Conservation (phyloP, 2,329 filamentous ascomycete genomes). For the Orbilia ellipsospora region DNA sequence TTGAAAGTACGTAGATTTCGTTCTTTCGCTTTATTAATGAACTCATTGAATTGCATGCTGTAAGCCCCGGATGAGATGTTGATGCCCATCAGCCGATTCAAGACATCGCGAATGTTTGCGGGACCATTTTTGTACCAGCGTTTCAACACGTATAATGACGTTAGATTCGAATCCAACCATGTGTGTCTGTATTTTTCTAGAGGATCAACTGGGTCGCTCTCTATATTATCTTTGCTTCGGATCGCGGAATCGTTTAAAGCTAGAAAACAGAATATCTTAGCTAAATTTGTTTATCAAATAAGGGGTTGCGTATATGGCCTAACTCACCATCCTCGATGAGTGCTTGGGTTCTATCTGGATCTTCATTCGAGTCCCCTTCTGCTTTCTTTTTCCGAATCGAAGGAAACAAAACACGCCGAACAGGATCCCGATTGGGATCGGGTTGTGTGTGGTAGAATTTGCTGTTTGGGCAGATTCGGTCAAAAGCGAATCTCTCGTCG, state of each 20-base stretch:
- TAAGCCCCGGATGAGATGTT: conserved; percentile 44
- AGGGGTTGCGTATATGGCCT: no score
- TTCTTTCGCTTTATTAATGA: conserved; percentile 14
- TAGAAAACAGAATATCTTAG: no score
- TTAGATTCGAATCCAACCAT: conserved; percentile 25
- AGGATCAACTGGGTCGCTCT: conserved; percentile 16
- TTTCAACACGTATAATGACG: conserved; percentile 35
- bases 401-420: conserved; percentile 29
- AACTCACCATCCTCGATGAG: not conserved
- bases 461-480: conserved; percentile 42
- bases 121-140: conserved; percentile 35
- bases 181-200: conserved; percentile 21
- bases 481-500: conserved; percentile 31
- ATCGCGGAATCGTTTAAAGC: not conserved
- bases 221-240: not conserved
- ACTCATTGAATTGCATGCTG: conserved; percentile 45
- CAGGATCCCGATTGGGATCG: conserved; percentile 4
- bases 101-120: conserved; percentile 24
- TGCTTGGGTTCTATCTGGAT: not conserved
- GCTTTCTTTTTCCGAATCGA: conserved; percentile 2
- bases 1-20: conserved; percentile 36
- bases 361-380: not conserved
- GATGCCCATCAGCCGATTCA: conserved; percentile 48
- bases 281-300: no score
- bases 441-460: conserved; percentile 34